phyloP scores from a whole-genome alignment of 257 asterid genomes.

The Fraxinus quadrangulata region DNA sequence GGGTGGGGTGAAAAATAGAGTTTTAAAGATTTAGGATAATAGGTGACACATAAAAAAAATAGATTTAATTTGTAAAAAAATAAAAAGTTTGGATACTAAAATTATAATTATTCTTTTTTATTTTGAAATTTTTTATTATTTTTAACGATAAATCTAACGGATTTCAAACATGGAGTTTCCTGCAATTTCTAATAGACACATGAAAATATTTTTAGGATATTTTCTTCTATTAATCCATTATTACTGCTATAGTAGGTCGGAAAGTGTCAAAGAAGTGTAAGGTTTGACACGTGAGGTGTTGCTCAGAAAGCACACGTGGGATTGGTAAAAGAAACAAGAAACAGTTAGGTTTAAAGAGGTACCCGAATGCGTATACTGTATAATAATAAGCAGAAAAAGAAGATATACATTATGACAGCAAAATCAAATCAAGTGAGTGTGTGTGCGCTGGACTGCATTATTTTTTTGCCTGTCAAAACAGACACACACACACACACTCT shows the following conservation, averaged over 20 bases:
- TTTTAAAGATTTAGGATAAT: too few relatives aligned
- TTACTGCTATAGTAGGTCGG: background rate
- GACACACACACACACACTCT: constrained; percentile 19
- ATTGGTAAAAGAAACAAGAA: constrained; percentile 9
- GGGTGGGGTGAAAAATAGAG: too few relatives aligned
- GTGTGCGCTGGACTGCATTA: constrained; percentile 5
- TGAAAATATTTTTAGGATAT: too few relatives aligned
- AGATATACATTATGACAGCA: background rate
- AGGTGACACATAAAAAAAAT: too few relatives aligned
- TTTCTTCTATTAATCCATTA: too few relatives aligned
- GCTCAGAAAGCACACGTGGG: constrained; percentile 1
- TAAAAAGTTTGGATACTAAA: too few relatives aligned
- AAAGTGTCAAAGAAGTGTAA: background rate
- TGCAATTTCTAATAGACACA: too few relatives aligned
- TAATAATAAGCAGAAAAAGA: background rate
- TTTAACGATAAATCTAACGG: too few relatives aligned
- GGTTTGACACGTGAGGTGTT: background rate
- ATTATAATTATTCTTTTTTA: too few relatives aligned
- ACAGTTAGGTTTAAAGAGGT: background rate
- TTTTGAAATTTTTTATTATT: too few relatives aligned
- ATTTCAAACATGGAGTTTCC: too few relatives aligned
- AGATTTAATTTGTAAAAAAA: too few relatives aligned
- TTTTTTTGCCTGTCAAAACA: constrained; percentile 15
- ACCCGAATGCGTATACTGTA: background rate
- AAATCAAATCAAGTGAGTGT: background rate